Evolutionary conservation across 2,329 filamentous ascomycete genomes (phyloP).

Genomic region (Xylaria sp.): DNA sequence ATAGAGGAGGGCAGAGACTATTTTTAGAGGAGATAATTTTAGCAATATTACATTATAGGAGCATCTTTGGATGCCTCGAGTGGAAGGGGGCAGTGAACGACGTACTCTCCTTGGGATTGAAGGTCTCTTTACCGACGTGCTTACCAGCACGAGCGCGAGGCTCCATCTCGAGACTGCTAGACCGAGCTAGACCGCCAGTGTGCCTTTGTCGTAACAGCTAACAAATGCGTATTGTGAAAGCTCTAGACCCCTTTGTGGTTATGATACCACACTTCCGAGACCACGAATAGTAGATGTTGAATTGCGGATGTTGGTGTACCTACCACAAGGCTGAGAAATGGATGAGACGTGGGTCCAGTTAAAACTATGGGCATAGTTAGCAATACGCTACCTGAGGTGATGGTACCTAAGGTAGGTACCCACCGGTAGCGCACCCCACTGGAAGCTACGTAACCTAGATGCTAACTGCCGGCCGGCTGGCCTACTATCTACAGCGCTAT

Average conservation of each 20-base stretch:
- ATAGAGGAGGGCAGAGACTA: slow-evolving; percentile 80
- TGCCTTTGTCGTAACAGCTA: neutral
- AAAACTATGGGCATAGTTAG: no score
- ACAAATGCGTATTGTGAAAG: neutral
- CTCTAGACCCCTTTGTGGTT: neutral
- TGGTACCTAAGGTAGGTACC: no score
- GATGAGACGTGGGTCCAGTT: neutral
- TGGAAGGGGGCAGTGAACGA: slow-evolving; percentile 33
- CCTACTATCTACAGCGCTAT: neutral
- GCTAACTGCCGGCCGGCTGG: neutral
- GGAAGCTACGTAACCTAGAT: neutral
- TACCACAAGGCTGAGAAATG: slow-evolving; percentile 19
- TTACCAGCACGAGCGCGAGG: slow-evolving; percentile 80
- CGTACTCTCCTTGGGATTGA: slow-evolving; percentile 76
- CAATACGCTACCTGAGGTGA: no score
- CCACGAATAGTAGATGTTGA: neutral
- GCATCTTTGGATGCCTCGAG: neutral
- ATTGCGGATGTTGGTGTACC: slow-evolving; percentile 4
- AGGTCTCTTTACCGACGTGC: slow-evolving; percentile 87
- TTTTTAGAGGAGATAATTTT: slow-evolving; percentile 35
- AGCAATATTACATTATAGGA: slow-evolving; percentile 16
- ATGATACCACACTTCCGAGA: slow-evolving; percentile 1
- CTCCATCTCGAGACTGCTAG: slow-evolving; percentile 64
- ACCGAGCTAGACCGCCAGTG: slow-evolving; percentile 4
- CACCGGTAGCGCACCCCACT: neutral